Evolutionary conservation across 2,329 filamentous ascomycete species (phyloP), one percentile per base, ranked within the genome.

Genomic region (Periglandula ipomoeae): DNA sequence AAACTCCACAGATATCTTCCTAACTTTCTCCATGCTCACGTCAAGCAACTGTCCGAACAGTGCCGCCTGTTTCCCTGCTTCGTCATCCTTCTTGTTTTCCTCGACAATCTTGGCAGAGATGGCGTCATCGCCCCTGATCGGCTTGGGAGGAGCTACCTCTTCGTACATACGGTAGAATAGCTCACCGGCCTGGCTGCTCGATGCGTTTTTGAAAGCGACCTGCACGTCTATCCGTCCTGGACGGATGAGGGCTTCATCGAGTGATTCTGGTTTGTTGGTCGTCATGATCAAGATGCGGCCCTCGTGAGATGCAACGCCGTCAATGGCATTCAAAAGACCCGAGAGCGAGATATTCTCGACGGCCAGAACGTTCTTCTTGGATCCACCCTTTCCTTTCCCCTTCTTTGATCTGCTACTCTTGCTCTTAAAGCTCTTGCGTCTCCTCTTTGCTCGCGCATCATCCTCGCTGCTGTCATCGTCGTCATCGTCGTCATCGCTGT

Each of bases 211-310:
- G 63, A 89, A 86, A 10, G 70, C 70, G 1, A 89, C 78, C 56
- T 85, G 79, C 37, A 84, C 69, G 53, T 90, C 86, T 4, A 90
- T 81, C 1, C 85, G 74, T 1, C 86, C 85, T 0, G 87, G 85
- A 0, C 86, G 74, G 44, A 89, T 82, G 5, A 93, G 73, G 0
- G 85, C 86, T 41, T 82, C 75, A 59, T 90, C 86, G 0, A 91
- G 76, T 13, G 78, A 73, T 56, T 90, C 82, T 3, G 84, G 83
- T 51, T 81, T 77, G 65, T 91, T 93, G 27, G 85, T 89, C 0
- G 87, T 90, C 84, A 90, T 89, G 67, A 91, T 82, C 17, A 91
- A 75, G 11, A 91, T 78, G 41, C 85, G 78, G 23, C 86, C 87
- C 66, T 91, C 87, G 57, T 87, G 85, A 3, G 82, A 85, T 1